phyloP scores from a whole-genome alignment of 2,329 filamentous ascomycete species.

The Aspergillus novoparasiticus region DNA sequence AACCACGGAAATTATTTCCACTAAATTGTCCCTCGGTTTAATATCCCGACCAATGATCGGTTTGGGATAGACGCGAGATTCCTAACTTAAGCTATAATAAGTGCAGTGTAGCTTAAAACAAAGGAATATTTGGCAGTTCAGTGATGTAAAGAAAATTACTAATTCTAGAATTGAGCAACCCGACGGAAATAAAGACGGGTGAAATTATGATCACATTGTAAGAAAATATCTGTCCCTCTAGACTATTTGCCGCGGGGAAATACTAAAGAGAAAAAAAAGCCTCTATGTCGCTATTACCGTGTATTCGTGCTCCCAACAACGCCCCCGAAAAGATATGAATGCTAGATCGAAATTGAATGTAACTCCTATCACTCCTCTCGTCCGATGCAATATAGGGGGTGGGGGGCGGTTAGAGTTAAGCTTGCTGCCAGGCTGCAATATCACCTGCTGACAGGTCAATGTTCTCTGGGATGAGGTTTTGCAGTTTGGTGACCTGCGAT shows the following conservation, averaged over 20 bases:
- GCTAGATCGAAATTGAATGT: background rate
- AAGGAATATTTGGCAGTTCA: background rate
- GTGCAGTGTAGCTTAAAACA: background rate
- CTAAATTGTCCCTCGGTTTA: background rate
- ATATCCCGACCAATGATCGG: background rate
- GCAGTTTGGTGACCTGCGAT: slow-evolving; percentile 27
- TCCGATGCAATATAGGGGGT: background rate
- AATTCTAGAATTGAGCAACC: background rate
- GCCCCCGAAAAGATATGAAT: background rate
- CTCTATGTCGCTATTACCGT: background rate
- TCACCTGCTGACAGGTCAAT: slow-evolving; percentile 34
- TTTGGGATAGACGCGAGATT: background rate
- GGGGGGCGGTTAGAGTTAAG: background rate
- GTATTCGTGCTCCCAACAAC: background rate
- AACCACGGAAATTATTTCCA: background rate
- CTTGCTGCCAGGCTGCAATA: slow-evolving; percentile 34
- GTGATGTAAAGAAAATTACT: background rate
- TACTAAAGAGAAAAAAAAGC: background rate
- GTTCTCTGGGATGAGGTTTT: slow-evolving; percentile 31
- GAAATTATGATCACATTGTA: background rate
- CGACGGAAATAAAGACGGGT: too few relatives aligned
- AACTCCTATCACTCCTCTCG: background rate
- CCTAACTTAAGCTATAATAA: background rate
- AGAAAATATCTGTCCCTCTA: background rate
- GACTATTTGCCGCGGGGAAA: background rate